Conservation (phyloP, 129 eudicot genomes). For the Artemisia argyi region DNA sequence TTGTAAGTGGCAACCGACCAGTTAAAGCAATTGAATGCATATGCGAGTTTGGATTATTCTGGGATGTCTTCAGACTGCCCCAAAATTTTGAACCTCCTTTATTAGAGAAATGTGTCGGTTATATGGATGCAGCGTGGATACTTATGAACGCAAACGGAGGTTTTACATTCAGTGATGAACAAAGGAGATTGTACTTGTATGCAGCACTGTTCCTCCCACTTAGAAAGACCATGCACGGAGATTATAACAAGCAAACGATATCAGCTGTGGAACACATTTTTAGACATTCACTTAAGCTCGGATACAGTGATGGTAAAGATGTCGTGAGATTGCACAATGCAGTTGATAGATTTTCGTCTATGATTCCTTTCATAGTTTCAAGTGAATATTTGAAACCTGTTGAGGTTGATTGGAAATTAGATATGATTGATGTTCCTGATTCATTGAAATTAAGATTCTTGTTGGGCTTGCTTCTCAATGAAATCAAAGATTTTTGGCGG, state of each 20-base stretch:
- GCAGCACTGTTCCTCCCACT: conserved; percentile 77
- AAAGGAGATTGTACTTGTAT: conserved; percentile 61
- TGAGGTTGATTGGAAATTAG: conserved; percentile 52
- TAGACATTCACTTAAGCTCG: conserved; percentile 64
- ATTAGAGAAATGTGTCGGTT: conserved; percentile 55
- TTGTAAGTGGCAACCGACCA: conserved; percentile 71
- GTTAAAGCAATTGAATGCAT: conserved; percentile 63
- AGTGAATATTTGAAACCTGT: conserved; percentile 38
- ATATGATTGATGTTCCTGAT: conserved; percentile 52
- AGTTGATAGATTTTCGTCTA: conserved; percentile 48
- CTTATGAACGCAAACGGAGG: conserved; percentile 47
- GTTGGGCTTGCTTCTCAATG: conserved; percentile 70
- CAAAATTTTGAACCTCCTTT: conserved; percentile 41
- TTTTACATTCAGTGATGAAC: conserved; percentile 52
- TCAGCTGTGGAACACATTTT: conserved; percentile 48
- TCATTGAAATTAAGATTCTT: conserved; percentile 52
- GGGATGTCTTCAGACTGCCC: conserved; percentile 72
- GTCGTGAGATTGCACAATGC: conserved; percentile 61
- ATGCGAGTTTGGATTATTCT: conserved; percentile 56
- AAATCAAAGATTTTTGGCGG: conserved; percentile 81
- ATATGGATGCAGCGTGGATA: conserved; percentile 65
- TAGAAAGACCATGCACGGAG: conserved; percentile 43
- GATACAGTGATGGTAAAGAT: conserved; percentile 65
- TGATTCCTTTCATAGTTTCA: conserved; percentile 53
- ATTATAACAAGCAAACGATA: conserved; percentile 59